Evolutionary conservation across 306 rosid species (phyloP).

Genomic region (Rosa multiflora): DNA sequence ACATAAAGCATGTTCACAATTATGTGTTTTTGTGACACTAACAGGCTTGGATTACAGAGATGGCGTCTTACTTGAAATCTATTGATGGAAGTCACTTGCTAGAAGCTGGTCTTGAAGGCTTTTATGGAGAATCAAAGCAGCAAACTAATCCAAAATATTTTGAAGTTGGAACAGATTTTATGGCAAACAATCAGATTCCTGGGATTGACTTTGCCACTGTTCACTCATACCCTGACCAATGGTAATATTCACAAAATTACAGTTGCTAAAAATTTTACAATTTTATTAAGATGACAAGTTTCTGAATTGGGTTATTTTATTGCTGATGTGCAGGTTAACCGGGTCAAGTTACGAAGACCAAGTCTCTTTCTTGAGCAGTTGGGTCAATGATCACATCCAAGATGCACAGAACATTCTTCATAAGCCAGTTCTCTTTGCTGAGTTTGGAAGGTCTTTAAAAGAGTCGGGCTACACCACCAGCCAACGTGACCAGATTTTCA

Average conservation of each 20-base stretch:
- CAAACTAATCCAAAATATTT: conserved; percentile 49
- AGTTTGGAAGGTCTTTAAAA: conserved; percentile 72
- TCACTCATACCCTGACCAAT: conserved; percentile 89
- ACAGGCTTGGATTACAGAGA: conserved; percentile 88
- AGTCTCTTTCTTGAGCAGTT: conserved; percentile 53
- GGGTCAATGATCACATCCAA: conserved; percentile 73
- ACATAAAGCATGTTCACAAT: neutral
- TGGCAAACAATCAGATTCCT: conserved; percentile 79
- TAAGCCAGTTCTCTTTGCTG: conserved; percentile 83
- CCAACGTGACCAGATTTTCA: conserved; percentile 62
- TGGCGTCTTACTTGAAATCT: conserved; percentile 88
- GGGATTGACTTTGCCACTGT: conserved; percentile 85
- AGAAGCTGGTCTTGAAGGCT: conserved; percentile 88
- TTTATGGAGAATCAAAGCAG: conserved; percentile 64
- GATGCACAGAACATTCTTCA: conserved; percentile 80
- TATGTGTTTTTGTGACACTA: neutral
- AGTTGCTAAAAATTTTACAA: neutral
- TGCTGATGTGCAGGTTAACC: conserved; percentile 51
- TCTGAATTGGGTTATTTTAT: conserved; percentile 15
- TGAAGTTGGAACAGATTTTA: conserved; percentile 81
- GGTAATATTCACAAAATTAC: conserved; percentile 35
- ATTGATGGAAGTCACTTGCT: conserved; percentile 84
- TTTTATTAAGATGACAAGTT: neutral
- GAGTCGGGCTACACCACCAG: conserved; percentile 30
- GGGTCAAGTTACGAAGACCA: conserved; percentile 58